Percentiles rank a stretch among this genome's conserved stretches.
These are phyloP conservation scores for Allantophomopsis cytisporea DNA, from an alignment of 2,329 filamentous ascomycete genomes.

Conservation along the genomic window DNA sequence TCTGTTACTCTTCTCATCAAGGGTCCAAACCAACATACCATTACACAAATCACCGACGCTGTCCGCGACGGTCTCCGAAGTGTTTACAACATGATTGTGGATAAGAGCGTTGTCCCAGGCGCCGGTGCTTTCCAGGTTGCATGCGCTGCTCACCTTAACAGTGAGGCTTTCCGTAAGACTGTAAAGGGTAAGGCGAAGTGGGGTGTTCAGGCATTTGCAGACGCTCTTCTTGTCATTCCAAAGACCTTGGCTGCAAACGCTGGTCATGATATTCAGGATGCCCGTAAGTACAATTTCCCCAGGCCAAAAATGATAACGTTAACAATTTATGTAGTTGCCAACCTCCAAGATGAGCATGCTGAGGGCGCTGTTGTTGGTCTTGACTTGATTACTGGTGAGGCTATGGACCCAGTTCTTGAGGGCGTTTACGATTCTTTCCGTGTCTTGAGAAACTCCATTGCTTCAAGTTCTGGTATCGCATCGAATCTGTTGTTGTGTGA, in stretches of 20 bases:
- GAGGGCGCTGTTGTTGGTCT: slow-evolving; percentile 81
- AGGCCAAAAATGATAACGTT: slow-evolving; percentile 5
- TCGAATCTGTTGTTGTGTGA: slow-evolving; percentile 92
- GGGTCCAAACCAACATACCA: slow-evolving; percentile 93
- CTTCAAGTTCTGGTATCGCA: slow-evolving; percentile 88
- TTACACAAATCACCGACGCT: slow-evolving; percentile 90
- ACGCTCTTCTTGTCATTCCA: slow-evolving; percentile 87
- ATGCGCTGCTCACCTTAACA: slow-evolving; percentile 74
- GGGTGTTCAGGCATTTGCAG: slow-evolving; percentile 88
- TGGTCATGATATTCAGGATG: slow-evolving; percentile 93
- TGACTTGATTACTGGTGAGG: slow-evolving; percentile 73
- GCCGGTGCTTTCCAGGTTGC: slow-evolving; percentile 94
- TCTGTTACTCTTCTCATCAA: slow-evolving; percentile 97
- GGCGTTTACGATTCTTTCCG: slow-evolving; percentile 96
- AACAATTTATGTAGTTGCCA: slow-evolving; percentile 48
- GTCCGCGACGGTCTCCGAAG: slow-evolving; percentile 89
- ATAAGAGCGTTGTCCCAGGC: slow-evolving; percentile 86
- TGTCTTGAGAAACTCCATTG: slow-evolving; percentile 84
- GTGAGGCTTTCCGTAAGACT: slow-evolving; percentile 73
- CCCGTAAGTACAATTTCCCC: slow-evolving; percentile 44
- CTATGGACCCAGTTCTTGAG: slow-evolving; percentile 88
- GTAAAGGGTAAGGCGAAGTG: slow-evolving; percentile 98
- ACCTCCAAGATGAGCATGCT: slow-evolving; percentile 70
- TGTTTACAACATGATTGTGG: slow-evolving; percentile 99
- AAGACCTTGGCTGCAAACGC: slow-evolving; percentile 96